Evolutionary conservation across 2,329 filamentous ascomycete species (phyloP).

Genomic region (Trichoderma atroviride): DNA sequence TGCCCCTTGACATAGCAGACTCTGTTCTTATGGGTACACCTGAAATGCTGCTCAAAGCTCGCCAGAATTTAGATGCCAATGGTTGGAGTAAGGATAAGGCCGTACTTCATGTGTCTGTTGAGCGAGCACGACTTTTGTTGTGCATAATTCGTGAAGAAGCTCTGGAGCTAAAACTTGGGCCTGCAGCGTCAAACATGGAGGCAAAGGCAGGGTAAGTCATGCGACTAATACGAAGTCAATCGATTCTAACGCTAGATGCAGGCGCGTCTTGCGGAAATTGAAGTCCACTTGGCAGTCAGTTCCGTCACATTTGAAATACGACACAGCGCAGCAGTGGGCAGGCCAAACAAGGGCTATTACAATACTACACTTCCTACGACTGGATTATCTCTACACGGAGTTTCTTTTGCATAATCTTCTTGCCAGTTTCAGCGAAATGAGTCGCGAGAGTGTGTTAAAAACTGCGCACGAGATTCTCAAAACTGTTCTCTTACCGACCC

Average conservation of each 20-base stretch:
- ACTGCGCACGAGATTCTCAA: not conserved
- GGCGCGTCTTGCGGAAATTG: not conserved
- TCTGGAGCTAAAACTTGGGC: not conserved
- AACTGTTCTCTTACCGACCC: not conserved
- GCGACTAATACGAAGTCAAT: not conserved
- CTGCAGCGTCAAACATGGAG: not conserved
- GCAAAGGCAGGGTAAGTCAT: not conserved
- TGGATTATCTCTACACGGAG: not conserved
- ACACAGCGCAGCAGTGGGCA: not conserved
- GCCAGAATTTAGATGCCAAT: not conserved
- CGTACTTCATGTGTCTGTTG: not conserved
- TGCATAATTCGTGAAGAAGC: not conserved
- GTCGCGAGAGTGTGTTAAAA: not conserved
- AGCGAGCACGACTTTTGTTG: not conserved
- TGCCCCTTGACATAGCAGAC: not conserved
- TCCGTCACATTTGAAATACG: not conserved
- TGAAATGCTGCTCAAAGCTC: not conserved
- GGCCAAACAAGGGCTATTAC: not conserved
- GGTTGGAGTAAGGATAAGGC: not conserved
- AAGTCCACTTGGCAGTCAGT: not conserved
- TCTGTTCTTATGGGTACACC: not conserved
- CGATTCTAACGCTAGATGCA: not conserved
- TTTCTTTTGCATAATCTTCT: not conserved
- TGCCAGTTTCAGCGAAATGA: not conserved
- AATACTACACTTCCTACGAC: not conserved